Evolutionary conservation across 78 protist genomes (phyloP).

Genomic region (Thecamonas trahens): DNA sequence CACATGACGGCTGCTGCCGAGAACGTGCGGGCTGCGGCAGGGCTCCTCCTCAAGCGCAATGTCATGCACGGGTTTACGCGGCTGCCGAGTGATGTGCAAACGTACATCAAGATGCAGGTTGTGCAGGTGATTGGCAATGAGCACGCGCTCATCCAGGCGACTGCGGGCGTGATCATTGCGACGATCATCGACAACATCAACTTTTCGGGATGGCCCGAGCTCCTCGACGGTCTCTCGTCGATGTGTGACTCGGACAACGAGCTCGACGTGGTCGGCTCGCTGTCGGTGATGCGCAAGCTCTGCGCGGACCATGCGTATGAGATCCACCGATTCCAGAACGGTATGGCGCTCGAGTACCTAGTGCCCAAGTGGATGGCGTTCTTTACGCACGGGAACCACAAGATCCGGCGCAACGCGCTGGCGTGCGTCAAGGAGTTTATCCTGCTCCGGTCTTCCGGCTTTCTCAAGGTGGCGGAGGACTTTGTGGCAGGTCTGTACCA

Average conservation of each 20-base stretch:
- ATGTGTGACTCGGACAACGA: neutral
- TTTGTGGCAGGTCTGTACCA: conserved; percentile 3
- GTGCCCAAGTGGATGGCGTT: no score
- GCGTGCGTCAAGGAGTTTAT: conserved; percentile 17
- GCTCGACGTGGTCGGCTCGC: neutral
- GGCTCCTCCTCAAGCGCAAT: conserved; percentile 24
- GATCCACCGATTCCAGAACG: neutral
- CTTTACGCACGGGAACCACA: no score
- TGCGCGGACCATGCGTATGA: conserved; percentile 16
- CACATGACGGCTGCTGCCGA: neutral
- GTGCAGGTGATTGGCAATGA: neutral
- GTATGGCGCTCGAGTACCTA: no score
- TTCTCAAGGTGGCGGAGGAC: neutral
- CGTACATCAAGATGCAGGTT: neutral
- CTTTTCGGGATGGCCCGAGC: neutral
- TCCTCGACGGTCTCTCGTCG: neutral
- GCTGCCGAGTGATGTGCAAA: neutral
- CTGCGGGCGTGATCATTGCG: neutral
- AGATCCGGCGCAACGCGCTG: no score
- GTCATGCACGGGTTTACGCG: neutral
- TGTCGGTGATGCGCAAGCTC: conserved; percentile 1
- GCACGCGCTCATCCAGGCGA: neutral
- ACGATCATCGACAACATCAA: neutral
- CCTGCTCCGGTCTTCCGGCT: neutral
- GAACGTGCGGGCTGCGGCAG: conserved; percentile 3